Evolutionary conservation across 2,329 filamentous ascomycete genomes (phyloP), one percentile per base, ranked within the genome.

Genomic region (Colletotrichum karsti): DNA sequence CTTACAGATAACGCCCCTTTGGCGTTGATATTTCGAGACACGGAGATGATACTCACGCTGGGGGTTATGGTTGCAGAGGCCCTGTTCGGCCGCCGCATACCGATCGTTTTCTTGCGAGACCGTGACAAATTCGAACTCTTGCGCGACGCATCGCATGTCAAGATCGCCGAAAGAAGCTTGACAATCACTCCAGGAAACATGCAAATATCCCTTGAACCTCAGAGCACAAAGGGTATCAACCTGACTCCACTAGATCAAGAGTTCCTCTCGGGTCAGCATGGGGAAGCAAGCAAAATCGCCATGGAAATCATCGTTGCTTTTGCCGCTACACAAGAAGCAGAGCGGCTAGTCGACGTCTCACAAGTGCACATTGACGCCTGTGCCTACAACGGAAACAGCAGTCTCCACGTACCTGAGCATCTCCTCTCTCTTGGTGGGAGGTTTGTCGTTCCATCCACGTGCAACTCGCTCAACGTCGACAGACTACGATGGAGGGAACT

Each of bases 381-480:
- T 60, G 74, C 81, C 37, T 84, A 84, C 62, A 81, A 78, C 0
- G 82, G 83, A 0, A 78, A 78, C 0, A 80, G 74, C 4, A 77
- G 74, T 12, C 70, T 84, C 0, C 58, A 69, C 1, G 79, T 84
- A 33, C 78, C 81, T 2, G 71, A 82, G 59, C 73, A 61, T 5
- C 72, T 84, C 1, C 73, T 74, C 1, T 67, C 73, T 5, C 67
- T 76, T 51, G 80, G 78, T 2, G 81, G 75, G 1, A 77, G 73
- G n/a, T 74, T 83, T 7, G 67, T 67, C 2, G 74, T 83, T 1
- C 79, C 81, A 0, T 81, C 81, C 0, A 79, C 81, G 0, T 71
- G 82, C 33, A 84, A 84, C 55, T 77, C 82, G 2, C 79, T 84
- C n/a, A 81, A 79, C 5, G 74, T 83, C 20, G 82, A 84, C 56